Conservation (phyloP, 768 basidiomycete species). For the Lactarius pseudohatsudake region DNA sequence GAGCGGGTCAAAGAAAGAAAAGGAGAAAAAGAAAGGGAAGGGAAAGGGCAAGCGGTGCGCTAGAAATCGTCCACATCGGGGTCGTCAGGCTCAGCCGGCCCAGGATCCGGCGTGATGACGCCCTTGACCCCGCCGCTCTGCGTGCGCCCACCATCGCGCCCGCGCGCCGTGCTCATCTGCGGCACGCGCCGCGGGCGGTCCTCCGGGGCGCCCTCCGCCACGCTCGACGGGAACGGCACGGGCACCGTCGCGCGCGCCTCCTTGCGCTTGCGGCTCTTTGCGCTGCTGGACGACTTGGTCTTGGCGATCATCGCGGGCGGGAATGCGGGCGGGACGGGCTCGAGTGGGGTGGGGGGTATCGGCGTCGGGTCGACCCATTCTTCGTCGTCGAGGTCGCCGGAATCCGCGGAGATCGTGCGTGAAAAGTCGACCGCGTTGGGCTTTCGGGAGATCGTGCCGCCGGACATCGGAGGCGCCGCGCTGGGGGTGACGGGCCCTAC, state of each 20-base stretch:
- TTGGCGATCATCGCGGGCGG: conserved; percentile 24
- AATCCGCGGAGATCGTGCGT: conserved; percentile 38
- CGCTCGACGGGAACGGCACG: conserved; percentile 27
- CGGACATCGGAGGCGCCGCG: conserved; percentile 38
- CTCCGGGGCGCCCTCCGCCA: conserved; percentile 21
- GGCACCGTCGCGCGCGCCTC: conserved; percentile 36
- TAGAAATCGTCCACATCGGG: conserved; percentile 39
- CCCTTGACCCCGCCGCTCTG: conserved; percentile 86
- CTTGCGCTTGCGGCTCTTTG: conserved; percentile 43
- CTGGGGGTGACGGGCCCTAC: conserved; percentile 71
- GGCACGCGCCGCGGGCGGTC: conserved; percentile 34
- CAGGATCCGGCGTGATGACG: conserved; percentile 43
- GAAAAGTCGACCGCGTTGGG: conserved; percentile 35
- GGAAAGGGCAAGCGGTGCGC: background rate
- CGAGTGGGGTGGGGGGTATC: conserved; percentile 37
- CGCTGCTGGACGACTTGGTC: conserved; percentile 31
- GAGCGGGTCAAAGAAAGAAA: conserved; percentile 6
- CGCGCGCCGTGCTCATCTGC: conserved; percentile 73
- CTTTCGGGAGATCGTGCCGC: conserved; percentile 31
- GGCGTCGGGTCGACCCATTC: conserved; percentile 70
- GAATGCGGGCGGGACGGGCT: conserved; percentile 14
- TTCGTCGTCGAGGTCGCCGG: conserved; percentile 45
- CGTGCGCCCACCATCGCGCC: conserved; percentile 77
- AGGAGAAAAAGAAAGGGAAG: background rate
- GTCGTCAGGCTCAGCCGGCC: conserved; percentile 8